These are phyloP conservation scores for Onygenales sp. DNA, from an alignment of 2,329 filamentous ascomycete genomes.

Conservation along the genomic window DNA sequence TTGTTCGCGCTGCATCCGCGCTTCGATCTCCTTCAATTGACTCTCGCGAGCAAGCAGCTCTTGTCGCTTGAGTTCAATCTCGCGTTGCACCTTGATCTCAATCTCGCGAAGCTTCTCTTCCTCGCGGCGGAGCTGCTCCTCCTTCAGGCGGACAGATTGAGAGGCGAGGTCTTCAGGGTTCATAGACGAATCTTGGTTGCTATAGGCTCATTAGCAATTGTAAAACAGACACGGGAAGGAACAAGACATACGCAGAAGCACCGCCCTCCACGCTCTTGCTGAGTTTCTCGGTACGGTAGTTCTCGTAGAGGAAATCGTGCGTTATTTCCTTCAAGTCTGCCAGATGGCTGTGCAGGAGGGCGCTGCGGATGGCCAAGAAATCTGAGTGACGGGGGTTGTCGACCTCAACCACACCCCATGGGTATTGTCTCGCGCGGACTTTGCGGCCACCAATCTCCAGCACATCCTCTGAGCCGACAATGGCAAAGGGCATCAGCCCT, in stretches of 20 bases:
- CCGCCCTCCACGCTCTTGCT: conserved; percentile 97
- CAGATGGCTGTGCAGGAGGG: conserved; percentile 92
- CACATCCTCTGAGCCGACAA: conserved; percentile 92
- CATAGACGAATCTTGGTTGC: conserved; percentile 12
- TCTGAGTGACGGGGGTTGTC: conserved; percentile 98
- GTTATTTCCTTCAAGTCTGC: conserved; percentile 99
- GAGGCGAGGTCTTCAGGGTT: conserved; percentile 84
- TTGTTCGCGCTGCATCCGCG: conserved; percentile 85
- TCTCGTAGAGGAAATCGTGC: conserved; percentile 99
- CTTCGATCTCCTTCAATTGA: conserved; percentile 97
- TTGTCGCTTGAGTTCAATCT: conserved; percentile 99
- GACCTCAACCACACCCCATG: conserved; percentile 97
- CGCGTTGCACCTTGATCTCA: conserved; percentile 97
- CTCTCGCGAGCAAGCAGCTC: conserved; percentile 95
- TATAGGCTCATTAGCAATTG: conserved; percentile 3
- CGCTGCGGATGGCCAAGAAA: conserved; percentile 93
- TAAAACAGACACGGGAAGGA: not conserved
- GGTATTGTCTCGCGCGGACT: conserved; percentile 92
- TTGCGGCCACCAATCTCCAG: conserved; percentile 88
- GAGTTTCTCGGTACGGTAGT: conserved; percentile 99
- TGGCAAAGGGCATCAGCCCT: conserved; percentile 97
- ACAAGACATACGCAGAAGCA: conserved; percentile 65
- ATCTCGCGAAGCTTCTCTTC: conserved; percentile 99
- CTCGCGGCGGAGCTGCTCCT: conserved; percentile 96
- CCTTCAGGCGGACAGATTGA: conserved; percentile 97